Evolutionary conservation across 2,329 filamentous ascomycete species (phyloP).

Genomic region (Colletotrichum orchidophilum): DNA sequence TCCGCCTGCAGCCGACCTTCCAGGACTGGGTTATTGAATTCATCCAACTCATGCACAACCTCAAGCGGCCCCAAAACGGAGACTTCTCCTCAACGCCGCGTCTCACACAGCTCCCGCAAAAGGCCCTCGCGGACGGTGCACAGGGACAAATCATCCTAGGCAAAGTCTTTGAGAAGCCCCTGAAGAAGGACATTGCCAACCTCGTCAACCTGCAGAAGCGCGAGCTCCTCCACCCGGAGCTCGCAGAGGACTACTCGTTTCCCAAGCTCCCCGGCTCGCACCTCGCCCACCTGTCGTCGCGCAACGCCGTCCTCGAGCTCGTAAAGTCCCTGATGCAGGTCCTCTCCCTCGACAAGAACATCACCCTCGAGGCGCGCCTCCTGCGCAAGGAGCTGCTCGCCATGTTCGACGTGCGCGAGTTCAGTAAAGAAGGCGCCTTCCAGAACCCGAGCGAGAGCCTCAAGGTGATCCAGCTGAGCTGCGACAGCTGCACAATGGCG

Average conservation of each 20-base stretch:
- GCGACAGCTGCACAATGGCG: constrained; percentile 88
- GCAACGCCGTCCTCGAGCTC: constrained; percentile 74
- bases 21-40: constrained; percentile 95
- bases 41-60: constrained; percentile 89
- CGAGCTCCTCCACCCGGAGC: constrained; percentile 88
- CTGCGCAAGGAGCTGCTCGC: constrained; percentile 89
- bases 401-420: constrained; percentile 94
- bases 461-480: constrained; percentile 79
- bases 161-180: constrained; percentile 85
- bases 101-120: constrained; percentile 69
- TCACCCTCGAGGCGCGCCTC: constrained; percentile 85
- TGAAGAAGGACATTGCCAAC: constrained; percentile 86
- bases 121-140: constrained; percentile 64
- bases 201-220: constrained; percentile 88
- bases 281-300: constrained; percentile 53
- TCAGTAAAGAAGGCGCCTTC: constrained; percentile 88
- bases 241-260: constrained; percentile 88
- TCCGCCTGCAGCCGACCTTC: constrained; percentile 83
- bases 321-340: constrained; percentile 96
- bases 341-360: constrained; percentile 88
- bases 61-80: constrained; percentile 74
- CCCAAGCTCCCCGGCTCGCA: constrained; percentile 81
- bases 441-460: constrained; percentile 83
- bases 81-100: constrained; percentile 62
- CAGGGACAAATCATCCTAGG: constrained; percentile 75